Base-by-base conservation (phyloP, 2,329 filamentous ascomycete genomes). In the Xylariales sp. region DNA sequence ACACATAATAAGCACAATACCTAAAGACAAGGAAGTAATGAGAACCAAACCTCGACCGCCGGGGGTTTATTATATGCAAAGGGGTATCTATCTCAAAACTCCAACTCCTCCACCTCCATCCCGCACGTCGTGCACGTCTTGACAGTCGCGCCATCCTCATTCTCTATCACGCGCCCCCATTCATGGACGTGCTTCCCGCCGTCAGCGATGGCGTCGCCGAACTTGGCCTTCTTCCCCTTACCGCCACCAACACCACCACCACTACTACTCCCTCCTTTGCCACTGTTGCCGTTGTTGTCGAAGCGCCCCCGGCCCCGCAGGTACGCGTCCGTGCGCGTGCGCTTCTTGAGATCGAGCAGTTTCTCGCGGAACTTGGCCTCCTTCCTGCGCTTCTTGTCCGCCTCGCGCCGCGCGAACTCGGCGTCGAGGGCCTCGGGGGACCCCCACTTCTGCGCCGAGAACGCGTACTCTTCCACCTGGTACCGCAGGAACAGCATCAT, bases 401-500 rank as follows among this genome's bases (percentile, higher is more conserved):
- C 81, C 77, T 94, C 90, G 18, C 95, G 87, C 69, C 88, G 88
- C 79, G 92, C 93, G 75, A 96, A 98, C 81, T 98, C 95, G 5
- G 87, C 93, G 77, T 98, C 96, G 4, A 98, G 82, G 0, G 90
- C 92, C 76, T 96, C 94, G 0, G 92, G 81, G 0, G 91, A 93
- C 0, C 96, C 96, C 96, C 96, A 99, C 82, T 97, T 97, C 71
- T 89, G 89, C 1, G 86, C 80, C 0, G 41, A 50, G 0, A 98
- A 91, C 0, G 95, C 96, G 77, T 97, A 97, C 64, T 94, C 93
- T 77, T 99, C 96, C 1, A 99, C 93, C 77, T 99, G 96, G 68
- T 89, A 97, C 0, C 96, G 91, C 28, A 99, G 84, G 78, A 96
- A 99, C 2, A 99, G 87, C 91, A 97, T 97, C 96, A 99, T 99